Evolutionary conservation across 1,284 basidiomycete genomes (phyloP).

Genomic region (Cutaneotrichosporon sp.): DNA sequence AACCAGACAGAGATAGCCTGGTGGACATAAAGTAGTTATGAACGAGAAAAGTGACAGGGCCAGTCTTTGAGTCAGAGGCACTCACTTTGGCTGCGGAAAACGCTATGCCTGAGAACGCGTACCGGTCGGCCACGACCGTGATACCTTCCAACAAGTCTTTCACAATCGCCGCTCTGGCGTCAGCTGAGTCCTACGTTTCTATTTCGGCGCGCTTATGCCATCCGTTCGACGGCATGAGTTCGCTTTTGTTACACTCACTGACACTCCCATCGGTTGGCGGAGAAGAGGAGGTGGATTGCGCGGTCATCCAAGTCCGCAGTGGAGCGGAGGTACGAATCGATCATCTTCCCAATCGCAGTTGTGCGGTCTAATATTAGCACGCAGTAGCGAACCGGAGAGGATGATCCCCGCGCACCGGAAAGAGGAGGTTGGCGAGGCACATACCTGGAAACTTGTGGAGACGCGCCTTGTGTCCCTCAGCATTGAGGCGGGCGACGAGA

Average conservation of each 20-base stretch:
- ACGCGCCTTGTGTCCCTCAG: constrained; percentile 34
- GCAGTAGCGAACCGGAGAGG: background rate
- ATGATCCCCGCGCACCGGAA: too few relatives aligned
- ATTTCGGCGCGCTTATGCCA: too few relatives aligned
- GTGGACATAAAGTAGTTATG: too few relatives aligned
- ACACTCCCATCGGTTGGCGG: constrained; percentile 95
- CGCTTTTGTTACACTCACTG: too few relatives aligned
- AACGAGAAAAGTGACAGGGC: too few relatives aligned
- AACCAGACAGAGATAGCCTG: too few relatives aligned
- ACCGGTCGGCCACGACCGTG: constrained; percentile 82
- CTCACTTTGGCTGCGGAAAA: constrained; percentile 79
- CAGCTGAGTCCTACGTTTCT: background rate
- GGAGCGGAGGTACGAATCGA: constrained; percentile 83
- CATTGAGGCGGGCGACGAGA: constrained; percentile 56
- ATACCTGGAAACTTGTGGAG: constrained; percentile 81
- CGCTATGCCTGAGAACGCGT: constrained; percentile 94
- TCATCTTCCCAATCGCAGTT: constrained; percentile 86
- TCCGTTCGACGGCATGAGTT: too few relatives aligned
- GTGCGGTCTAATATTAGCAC: constrained; percentile 61
- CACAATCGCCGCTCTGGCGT: constrained; percentile 60
- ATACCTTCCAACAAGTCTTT: constrained; percentile 61
- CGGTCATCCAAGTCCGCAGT: constrained; percentile 82
- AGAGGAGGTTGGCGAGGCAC: constrained; percentile 8
- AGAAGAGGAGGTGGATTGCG: constrained; percentile 89
- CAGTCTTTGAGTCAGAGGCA: too few relatives aligned